phyloP scores from a whole-genome alignment of 352 stramenopile genomes.

The Pythium dissimile region DNA sequence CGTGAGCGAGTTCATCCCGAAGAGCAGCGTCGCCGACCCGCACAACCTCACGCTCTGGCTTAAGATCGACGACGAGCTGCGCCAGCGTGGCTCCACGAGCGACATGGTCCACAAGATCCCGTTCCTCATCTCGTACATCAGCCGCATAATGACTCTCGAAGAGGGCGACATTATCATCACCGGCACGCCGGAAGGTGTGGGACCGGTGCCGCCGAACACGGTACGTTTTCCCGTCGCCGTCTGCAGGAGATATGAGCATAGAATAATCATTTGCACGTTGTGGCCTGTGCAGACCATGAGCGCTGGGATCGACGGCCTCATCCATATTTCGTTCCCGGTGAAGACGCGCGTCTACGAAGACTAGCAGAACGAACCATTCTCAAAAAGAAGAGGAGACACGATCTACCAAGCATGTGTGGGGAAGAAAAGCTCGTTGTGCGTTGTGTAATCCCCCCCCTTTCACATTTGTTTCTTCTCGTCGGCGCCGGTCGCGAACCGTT shows the following conservation, averaged over 20 bases:
- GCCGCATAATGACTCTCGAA: conserved; percentile 82
- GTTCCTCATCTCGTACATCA: conserved; percentile 74
- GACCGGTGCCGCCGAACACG: conserved; percentile 51
- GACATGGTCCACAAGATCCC: conserved; percentile 83
- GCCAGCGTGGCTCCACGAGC: conserved; percentile 65
- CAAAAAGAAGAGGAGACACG: not conserved
- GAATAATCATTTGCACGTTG: not conserved
- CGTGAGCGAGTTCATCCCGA: conserved; percentile 79
- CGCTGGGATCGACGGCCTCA: conserved; percentile 63
- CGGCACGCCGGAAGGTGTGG: conserved; percentile 76
- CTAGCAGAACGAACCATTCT: too few relatives aligned
- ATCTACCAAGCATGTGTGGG: too few relatives aligned
- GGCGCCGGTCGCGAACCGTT: conserved; percentile 19
- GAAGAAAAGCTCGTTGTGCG: too few relatives aligned
- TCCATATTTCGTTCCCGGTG: conserved; percentile 68
- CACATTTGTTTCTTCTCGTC: too few relatives aligned
- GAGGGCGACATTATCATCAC: conserved; percentile 85
- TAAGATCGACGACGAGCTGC: conserved; percentile 70
- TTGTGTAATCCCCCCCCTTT: too few relatives aligned
- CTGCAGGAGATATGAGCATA: too few relatives aligned
- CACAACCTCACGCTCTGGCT: conserved; percentile 79
- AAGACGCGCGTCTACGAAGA: conserved; percentile 56
- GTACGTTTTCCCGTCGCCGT: conserved; percentile 28
- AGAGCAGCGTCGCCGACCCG: conserved; percentile 49
- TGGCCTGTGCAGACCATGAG: conserved; percentile 43